These are phyloP conservation scores for Rhodosporidiobolus odoratus DNA, from an alignment of 768 basidiomycete species.

Conservation along the genomic window DNA sequence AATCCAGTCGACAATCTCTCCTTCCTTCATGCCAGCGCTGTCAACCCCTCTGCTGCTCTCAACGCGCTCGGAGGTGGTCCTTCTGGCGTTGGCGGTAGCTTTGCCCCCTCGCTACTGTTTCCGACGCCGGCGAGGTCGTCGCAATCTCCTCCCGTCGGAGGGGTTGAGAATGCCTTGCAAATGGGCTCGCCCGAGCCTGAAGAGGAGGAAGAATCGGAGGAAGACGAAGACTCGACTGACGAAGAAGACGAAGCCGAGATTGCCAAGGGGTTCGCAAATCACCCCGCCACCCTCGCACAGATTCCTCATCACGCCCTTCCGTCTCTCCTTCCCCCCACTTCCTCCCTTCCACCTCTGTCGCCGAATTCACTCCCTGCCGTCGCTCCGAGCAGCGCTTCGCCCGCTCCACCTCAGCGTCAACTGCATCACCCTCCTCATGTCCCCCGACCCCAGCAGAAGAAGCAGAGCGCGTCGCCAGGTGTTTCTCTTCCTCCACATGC, in stretches of 20 bases:
- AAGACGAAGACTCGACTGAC: conserved; percentile 11
- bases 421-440: conserved; percentile 1
- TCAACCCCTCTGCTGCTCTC: conserved; percentile 30
- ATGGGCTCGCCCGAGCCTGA: background rate
- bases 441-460: background rate
- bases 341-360: background rate
- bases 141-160: background rate
- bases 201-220: conserved; percentile 2
- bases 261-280: background rate
- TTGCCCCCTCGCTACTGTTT: conserved; percentile 64
- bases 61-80: background rate
- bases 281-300: background rate
- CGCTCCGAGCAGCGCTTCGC: background rate
- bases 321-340: background rate
- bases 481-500: background rate
- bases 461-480: background rate
- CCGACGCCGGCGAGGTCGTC: background rate
- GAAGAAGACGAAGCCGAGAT: conserved; percentile 23
- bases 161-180: background rate
- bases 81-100: conserved; percentile 51
- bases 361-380: background rate
- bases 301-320: background rate
- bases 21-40: conserved; percentile 20
- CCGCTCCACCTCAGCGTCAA: background rate
- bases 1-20: conserved; percentile 17